Conservation (phyloP, 768 basidiomycete species). For the Tulasnella sp. region DNA sequence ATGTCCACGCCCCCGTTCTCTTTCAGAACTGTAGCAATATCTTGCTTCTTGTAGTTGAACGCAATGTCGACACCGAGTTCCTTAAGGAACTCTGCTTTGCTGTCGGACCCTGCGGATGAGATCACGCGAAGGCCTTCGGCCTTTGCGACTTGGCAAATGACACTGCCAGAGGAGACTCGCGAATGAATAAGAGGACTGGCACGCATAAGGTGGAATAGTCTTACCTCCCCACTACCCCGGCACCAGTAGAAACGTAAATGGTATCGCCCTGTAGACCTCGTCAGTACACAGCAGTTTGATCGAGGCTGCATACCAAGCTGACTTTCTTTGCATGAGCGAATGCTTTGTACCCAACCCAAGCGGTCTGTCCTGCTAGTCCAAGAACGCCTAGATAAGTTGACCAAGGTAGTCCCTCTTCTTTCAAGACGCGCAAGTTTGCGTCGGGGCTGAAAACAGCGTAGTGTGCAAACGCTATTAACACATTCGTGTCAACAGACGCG, state of each 20-base stretch:
- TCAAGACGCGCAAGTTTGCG: conserved; percentile 38
- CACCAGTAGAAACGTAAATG: conserved; percentile 49
- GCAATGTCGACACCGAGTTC: conserved; percentile 61
- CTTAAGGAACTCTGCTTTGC: conserved; percentile 61
- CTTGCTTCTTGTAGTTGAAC: conserved; percentile 69
- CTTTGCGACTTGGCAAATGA: conserved; percentile 48
- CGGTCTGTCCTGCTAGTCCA: conserved; percentile 42
- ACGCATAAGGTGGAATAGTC: neutral
- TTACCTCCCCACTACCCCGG: conserved; percentile 57
- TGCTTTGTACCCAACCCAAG: neutral
- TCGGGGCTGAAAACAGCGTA: conserved; percentile 39
- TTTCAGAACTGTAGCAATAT: conserved; percentile 50
- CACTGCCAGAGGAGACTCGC: neutral
- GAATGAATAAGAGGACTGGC: neutral
- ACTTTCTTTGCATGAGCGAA: neutral
- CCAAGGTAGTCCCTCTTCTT: conserved; percentile 50
- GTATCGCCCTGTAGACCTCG: conserved; percentile 44
- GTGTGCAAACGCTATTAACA: conserved; percentile 42
- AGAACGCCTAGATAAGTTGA: conserved; percentile 49
- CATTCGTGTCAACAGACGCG: conserved; percentile 24
- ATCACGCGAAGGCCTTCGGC: conserved; percentile 56
- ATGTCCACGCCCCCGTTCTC: conserved; percentile 58
- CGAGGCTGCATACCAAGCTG: neutral
- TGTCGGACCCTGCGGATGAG: conserved; percentile 65
- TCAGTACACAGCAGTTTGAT: neutral